These are phyloP conservation scores for Suhomyces anneliseae DNA, from an alignment of 1,139 yeast genomes.

Conservation along the genomic window DNA sequence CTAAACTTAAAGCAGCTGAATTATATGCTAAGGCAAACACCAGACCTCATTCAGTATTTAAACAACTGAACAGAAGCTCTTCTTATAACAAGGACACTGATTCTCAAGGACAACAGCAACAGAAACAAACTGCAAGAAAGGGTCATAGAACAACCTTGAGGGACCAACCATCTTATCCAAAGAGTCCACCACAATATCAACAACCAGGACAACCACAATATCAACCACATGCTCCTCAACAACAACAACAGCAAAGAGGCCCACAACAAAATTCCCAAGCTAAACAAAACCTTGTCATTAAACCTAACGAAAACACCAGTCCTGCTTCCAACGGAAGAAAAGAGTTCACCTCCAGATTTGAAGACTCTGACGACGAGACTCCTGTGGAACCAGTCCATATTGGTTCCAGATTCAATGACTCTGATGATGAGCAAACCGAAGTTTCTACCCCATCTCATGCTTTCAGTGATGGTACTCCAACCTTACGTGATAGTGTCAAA, in stretches of 20 bases:
- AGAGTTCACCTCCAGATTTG: constrained; percentile 46
- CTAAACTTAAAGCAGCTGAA: constrained; percentile 47
- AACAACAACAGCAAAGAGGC: constrained; percentile 7
- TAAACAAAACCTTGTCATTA: background rate
- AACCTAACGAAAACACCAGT: background rate
- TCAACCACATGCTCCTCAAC: background rate
- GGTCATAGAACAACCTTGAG: constrained; percentile 18
- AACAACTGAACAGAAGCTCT: constrained; percentile 46
- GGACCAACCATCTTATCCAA: constrained; percentile 5
- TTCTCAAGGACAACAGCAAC: constrained; percentile 2
- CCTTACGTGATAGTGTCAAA: constrained; percentile 16
- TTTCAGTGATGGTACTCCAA: constrained; percentile 9
- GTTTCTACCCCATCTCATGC: constrained; percentile 1
- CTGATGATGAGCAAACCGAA: constrained; percentile 21
- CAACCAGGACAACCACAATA: background rate
- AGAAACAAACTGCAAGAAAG: background rate
- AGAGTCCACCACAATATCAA: background rate
- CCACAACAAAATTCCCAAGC: constrained; percentile 8
- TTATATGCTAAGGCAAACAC: constrained; percentile 51
- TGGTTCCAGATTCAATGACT: constrained; percentile 23
- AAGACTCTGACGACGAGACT: constrained; percentile 52
- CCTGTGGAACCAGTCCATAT: constrained; percentile 12
- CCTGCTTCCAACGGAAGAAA: background rate
- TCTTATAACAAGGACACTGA: constrained; percentile 50
- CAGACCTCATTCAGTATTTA: constrained; percentile 42